Conservation (phyloP, 257 asterid species). For the Lithospermum erythrorhizon region DNA sequence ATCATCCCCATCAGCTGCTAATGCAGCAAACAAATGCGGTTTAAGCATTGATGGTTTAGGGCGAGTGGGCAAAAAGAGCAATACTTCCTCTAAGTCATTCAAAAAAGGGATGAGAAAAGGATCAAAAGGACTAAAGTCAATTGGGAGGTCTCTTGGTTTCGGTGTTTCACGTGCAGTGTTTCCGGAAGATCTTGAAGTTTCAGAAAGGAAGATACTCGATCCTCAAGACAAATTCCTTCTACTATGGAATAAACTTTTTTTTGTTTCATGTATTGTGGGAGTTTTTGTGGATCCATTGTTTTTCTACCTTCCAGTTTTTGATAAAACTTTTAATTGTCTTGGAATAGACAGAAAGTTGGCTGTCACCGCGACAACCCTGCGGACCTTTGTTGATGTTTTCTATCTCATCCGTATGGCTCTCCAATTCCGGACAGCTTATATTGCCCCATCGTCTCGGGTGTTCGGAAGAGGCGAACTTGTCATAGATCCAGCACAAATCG, state of each 20-base stretch:
- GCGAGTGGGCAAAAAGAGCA: slow-evolving; percentile 38
- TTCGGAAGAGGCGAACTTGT: slow-evolving; percentile 99
- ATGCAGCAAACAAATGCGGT: slow-evolving; percentile 65
- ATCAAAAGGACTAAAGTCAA: slow-evolving; percentile 84
- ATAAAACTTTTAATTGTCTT: slow-evolving; percentile 56
- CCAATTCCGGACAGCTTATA: slow-evolving; percentile 93
- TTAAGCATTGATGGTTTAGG: slow-evolving; percentile 57
- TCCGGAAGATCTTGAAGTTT: slow-evolving; percentile 87
- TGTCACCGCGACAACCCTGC: slow-evolving; percentile 74
- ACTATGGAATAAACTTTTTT: slow-evolving; percentile 76
- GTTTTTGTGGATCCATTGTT: slow-evolving; percentile 95
- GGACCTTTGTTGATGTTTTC: slow-evolving; percentile 81
- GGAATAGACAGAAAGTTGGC: slow-evolving; percentile 81
- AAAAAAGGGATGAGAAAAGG: slow-evolving; percentile 85
- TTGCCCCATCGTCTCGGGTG: slow-evolving; percentile 98
- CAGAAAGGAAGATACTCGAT: slow-evolving; percentile 86
- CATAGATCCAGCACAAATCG: slow-evolving; percentile 83
- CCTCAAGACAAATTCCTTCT: slow-evolving; percentile 96
- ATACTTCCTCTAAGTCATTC: slow-evolving; percentile 54
- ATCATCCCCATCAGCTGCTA: slow-evolving; percentile 72
- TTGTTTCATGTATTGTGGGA: slow-evolving; percentile 82
- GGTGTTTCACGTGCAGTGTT: slow-evolving; percentile 87
- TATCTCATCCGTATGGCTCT: slow-evolving; percentile 89
- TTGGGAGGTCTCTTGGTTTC: slow-evolving; percentile 84
- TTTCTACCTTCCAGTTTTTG: slow-evolving; percentile 87